Base-by-base conservation (phyloP, 345 rosid genomes). In the Hibiscus mutabilis region DNA sequence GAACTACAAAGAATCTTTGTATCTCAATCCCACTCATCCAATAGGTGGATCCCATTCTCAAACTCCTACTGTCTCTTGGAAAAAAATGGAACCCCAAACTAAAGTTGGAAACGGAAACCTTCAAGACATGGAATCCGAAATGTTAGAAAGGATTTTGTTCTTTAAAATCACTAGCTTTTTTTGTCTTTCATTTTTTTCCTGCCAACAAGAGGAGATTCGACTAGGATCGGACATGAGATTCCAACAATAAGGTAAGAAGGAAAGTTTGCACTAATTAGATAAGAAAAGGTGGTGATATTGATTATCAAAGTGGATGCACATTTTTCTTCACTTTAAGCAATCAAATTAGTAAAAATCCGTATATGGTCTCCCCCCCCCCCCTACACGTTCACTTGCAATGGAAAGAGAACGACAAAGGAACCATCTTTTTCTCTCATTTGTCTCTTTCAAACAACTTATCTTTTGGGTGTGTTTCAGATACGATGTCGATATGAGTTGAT, bases 201-300 rank as follows among this genome's bases (percentile, higher is more conserved):
- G 46, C 24, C 19, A 18, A n/a, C n/a, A 40, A 10, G 46, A 40
- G 12, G 46, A 79, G 75, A 76, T 75, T 70, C 75, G 58, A 16
- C 29, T 3, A 37, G 58, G 18, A 37, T 70, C 66, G 37, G 13
- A 10, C n/a, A 29, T 58, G 27, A 78, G 78, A 72, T 76, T 76
- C 79, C 62, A 66, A 25, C 16, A 33, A 5, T 7, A 62, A 19
- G 22, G 35, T 33, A 42, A 35, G 37, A 33, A 33, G 40, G 40
- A 35, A 35, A 35, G 9, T 35, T 35, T 35, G 40, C 40, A 35
- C 40, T 35, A 35, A 35, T 35, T 35, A 35, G 40, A 35, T 35
- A 35, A 35, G 9, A 35, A 35, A 35, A 35, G 40, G 40, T 35
- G 40, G 40, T 2, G 1, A 35, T 35, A 35, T 35, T 35, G 9